Evolutionary conservation across 345 rosid species (phyloP).

Genomic region (Eucalyptus sp.): DNA sequence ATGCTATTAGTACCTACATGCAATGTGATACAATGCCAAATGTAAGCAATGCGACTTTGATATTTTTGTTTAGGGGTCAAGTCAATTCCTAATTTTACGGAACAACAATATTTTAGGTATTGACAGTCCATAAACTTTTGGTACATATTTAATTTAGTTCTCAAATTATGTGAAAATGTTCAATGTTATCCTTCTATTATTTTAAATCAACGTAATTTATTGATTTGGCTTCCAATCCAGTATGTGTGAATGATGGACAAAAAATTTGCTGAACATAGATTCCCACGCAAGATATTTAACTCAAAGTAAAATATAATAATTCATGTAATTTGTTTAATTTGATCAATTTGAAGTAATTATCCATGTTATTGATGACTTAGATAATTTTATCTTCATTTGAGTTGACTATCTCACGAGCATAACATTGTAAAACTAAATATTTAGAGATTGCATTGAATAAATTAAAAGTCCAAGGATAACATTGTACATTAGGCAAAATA

Average conservation of each 20-base stretch:
- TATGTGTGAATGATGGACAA: not conserved
- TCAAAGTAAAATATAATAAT: too few species aligned
- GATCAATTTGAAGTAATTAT: not conserved
- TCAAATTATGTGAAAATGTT: too few species aligned
- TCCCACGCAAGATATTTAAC: not conserved
- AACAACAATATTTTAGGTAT: not conserved
- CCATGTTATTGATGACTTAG: not conserved
- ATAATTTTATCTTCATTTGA: not conserved
- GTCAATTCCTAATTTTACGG: not conserved
- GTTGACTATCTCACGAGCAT: not conserved
- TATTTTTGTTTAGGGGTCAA: not conserved
- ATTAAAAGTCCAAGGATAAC: not conserved
- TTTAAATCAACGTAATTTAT: too few species aligned
- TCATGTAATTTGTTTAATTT: too few species aligned
- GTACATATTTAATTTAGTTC: too few species aligned
- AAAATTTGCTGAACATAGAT: not conserved
- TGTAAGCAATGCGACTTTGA: not conserved
- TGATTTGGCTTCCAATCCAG: not conserved
- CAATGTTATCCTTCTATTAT: too few species aligned
- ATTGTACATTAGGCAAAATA: not conserved
- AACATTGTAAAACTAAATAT: too few species aligned
- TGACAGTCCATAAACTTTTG: not conserved
- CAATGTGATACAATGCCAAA: not conserved
- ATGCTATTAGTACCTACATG: not conserved
- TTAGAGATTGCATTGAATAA: too few species aligned